Evolutionary conservation across 2,329 filamentous ascomycete species (phyloP), one percentile per base, ranked within the genome.

Genomic region (Talaromyces sp.): DNA sequence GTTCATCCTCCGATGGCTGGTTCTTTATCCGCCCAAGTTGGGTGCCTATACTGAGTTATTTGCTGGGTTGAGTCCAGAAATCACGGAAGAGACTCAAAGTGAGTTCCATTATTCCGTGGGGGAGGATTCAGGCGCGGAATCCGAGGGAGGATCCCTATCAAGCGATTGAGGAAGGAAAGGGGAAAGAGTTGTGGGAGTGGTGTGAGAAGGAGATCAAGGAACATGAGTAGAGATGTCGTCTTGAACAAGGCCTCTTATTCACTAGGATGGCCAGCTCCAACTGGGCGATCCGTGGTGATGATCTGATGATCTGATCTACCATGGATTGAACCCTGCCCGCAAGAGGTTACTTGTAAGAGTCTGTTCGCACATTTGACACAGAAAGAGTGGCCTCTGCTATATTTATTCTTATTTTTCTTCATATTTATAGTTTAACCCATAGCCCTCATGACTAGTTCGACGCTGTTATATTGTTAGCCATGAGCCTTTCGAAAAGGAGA

Each of bases 371-470:
- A 29, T 10, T 53, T 31, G 15, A 5, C 25, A 60, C 27, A 45
- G 38, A 31, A 47, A 29, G 38, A 51, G 27, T 31, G 25, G 49
- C 49, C 27, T 31, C 49, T 25, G 36, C 5, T 31, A 36, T 36
- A 11, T 53, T 5, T 56, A 34, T 29, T 47, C 45, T 43, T 36
- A 63, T 58, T 63, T 63, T 4, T 47, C 22, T 58, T 27, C n/a
- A 49, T 25, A 10, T 43, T 45, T 11, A 31, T 27, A 25, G 5
- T 29, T 29, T 75, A 82, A 68, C 76, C 78, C 63, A 82, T 68
- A 22, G 80, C 80, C 70, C 78, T 79, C 80, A 82, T 82, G 27
- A 79, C 74, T 64, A 82, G 71, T 69, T 82, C 80, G 63, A 82
- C 80, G 69, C 80, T 82, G 64, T 64, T 11, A 5, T 10, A 15